Base-by-base conservation (phyloP, 345 rosid genomes). In the Xanthoceras sorbifolium region DNA sequence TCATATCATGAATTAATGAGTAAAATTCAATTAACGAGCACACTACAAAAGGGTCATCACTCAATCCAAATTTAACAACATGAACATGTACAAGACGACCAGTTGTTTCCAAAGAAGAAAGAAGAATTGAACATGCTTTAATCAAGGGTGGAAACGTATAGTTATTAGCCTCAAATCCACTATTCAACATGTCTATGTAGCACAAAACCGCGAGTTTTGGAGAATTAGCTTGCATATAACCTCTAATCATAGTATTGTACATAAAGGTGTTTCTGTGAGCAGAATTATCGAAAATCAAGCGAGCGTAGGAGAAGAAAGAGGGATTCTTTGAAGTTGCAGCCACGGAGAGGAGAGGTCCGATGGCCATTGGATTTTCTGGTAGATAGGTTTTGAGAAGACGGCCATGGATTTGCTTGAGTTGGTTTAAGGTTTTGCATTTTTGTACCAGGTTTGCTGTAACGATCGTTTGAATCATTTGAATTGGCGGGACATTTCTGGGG, bases 11-110 rank as follows among this genome's bases (percentile, higher is more conserved):
- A 38, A 42, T 48, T 50, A 48, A 59, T 4, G 76, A 55, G 20
- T 84, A 84, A 34, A 78, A 84, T 69, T 81, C 86, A n/a, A 84
- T 75, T 48, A 84, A 75, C 68, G 86, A 78, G 75, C 86, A 78
- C 36, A 75, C 75, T 55, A 75, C 84, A 75, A 80, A 84, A 61
- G 71, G 82, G 67, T 84, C 86, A 64, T 40, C 50, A 18, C 15
- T 28, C 28, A 77, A 75, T 25, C 86, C 84, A 76, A 78, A 75
- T 73, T 78, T 78, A 48, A 78, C 79, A 6, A 62, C 80, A 64
- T 81, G 86, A 40, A 78, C 76, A 80, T 84, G 86, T 15, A 72
- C 82, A 64, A 84, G 69, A 36, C 36, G 26, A 6, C 86, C 84
- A 14, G 57, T 7, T 10, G 12, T 11, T n/a, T 59, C 38, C 29